Conservation (phyloP, 371 early-diverging fungal genomes). For the Capillidium heterosporum region DNA sequence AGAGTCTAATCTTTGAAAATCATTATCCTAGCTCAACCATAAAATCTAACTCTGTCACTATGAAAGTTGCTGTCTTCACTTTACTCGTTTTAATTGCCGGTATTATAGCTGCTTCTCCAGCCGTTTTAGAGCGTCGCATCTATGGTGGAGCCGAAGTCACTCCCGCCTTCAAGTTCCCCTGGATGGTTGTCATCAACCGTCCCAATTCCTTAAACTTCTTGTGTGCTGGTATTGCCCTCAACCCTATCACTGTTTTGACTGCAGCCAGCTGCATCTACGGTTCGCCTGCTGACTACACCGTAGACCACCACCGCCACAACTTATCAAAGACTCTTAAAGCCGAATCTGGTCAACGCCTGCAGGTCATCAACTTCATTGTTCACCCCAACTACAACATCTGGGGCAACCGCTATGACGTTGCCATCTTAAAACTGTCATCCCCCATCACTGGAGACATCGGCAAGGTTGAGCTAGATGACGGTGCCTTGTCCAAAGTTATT, state of each 20-base stretch:
- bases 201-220: too few species aligned
- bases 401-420: neutral
- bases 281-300: neutral
- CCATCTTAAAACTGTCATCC: neutral
- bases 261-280: constrained; percentile 1
- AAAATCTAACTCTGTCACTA: too few species aligned
- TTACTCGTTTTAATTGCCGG: too few species aligned
- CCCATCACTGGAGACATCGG: neutral
- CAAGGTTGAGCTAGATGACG: neutral
- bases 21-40: too few species aligned
- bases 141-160: constrained; percentile 3
- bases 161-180: neutral
- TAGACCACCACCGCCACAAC: constrained; percentile 3
- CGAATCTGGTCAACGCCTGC: neutral
- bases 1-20: too few species aligned
- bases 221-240: neutral
- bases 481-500: neutral
- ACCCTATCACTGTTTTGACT: neutral
- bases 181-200: neutral
- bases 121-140: neutral
- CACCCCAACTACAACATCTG: neutral
- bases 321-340: neutral
- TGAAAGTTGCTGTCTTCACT: too few species aligned
- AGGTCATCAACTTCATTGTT: neutral
- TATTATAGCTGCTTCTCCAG: neutral